These are phyloP conservation scores for Sindora glabra DNA, from an alignment of 306 rosid genomes.

Conservation along the genomic window DNA sequence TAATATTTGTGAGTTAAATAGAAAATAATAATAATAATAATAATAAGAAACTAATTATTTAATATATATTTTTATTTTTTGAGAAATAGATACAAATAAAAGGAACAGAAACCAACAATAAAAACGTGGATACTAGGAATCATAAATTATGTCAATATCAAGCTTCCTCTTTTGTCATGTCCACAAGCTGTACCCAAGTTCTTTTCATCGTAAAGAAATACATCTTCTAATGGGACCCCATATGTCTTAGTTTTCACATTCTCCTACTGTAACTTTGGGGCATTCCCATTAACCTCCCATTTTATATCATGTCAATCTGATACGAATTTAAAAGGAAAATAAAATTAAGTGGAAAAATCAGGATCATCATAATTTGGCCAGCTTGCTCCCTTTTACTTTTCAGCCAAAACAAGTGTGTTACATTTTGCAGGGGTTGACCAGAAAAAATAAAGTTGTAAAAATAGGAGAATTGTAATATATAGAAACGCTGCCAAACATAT, in stretches of 20 bases:
- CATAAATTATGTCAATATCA: constrained; percentile 17
- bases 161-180: constrained; percentile 29
- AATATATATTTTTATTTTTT: too few relatives aligned
- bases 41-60: too few relatives aligned
- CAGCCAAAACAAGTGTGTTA: not conserved
- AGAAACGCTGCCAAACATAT: too few relatives aligned
- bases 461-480: too few relatives aligned
- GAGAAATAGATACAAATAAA: not conserved
- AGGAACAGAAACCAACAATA: not conserved
- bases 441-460: too few relatives aligned
- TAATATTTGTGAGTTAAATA: too few relatives aligned
- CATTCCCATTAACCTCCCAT: not conserved
- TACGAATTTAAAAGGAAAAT: not conserved
- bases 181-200: not conserved
- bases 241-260: not conserved
- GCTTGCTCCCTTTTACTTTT: not conserved
- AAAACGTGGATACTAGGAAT: constrained; percentile 21
- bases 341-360: not conserved
- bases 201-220: not conserved
- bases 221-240: not conserved
- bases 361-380: not conserved
- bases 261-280: not conserved
- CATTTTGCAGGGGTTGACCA: too few relatives aligned
- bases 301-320: constrained; percentile 11
- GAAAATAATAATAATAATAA: too few relatives aligned